Conservation (phyloP, 768 basidiomycete species). For the Omphalotus guepiniiformis region DNA sequence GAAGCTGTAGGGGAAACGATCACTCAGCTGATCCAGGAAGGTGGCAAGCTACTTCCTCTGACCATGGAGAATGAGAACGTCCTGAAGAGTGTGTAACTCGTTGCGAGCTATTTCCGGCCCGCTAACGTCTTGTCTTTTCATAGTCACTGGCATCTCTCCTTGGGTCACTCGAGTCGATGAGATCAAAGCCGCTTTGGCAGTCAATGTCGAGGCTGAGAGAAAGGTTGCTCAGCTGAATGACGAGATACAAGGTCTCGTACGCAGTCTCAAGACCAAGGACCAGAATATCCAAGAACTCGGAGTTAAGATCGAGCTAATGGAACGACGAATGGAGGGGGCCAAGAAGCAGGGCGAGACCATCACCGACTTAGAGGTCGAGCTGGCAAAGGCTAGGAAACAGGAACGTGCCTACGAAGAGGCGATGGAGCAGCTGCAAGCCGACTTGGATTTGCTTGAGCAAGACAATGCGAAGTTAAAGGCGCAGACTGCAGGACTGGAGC, state of each 20-base stretch:
- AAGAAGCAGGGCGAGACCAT: slow-evolving; percentile 90
- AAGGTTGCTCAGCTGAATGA: slow-evolving; percentile 83
- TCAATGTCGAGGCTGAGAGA: slow-evolving; percentile 91
- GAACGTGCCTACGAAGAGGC: slow-evolving; percentile 90
- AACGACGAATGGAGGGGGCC: slow-evolving; percentile 84
- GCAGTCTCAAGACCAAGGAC: slow-evolving; percentile 83
- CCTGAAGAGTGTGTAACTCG: slow-evolving; percentile 67
- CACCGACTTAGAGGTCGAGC: slow-evolving; percentile 72
- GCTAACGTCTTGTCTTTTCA: slow-evolving; percentile 4
- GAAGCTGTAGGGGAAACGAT: slow-evolving; percentile 71
- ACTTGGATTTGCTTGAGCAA: slow-evolving; percentile 81
- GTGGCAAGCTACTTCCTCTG: slow-evolving; percentile 63
- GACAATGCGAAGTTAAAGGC: slow-evolving; percentile 86
- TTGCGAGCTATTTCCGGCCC: not conserved
- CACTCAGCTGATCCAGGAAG: slow-evolving; percentile 64
- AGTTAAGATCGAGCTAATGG: slow-evolving; percentile 95
- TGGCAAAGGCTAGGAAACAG: slow-evolving; percentile 80
- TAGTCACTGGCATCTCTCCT: slow-evolving; percentile 74
- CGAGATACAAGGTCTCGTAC: slow-evolving; percentile 83
- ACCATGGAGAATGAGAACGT: slow-evolving; percentile 75
- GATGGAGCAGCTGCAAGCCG: slow-evolving; percentile 88
- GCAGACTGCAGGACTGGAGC: no score
- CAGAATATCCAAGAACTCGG: slow-evolving; percentile 83
- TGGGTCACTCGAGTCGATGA: slow-evolving; percentile 82
- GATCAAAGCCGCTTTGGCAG: slow-evolving; percentile 75